Conservation (phyloP, 106 monocot species). For the Dendrobium catenatum region DNA sequence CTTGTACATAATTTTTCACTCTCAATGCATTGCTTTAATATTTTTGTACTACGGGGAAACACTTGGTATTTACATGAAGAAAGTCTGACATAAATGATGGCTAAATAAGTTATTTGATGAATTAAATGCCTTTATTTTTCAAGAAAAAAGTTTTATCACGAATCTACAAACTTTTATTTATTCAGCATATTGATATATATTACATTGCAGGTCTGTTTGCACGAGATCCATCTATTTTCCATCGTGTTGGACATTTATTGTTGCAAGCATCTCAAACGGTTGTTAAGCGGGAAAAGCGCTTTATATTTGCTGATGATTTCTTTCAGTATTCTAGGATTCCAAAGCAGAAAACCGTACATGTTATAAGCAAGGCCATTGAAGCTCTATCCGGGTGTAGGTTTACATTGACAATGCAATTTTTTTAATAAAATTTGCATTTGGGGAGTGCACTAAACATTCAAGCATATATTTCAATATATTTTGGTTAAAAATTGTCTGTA, state of each 20-base stretch:
- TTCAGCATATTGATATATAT: neutral
- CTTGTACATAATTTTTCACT: neutral
- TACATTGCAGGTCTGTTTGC: slow-evolving; percentile 66
- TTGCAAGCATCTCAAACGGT: slow-evolving; percentile 43
- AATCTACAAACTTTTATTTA: neutral
- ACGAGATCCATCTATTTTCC: slow-evolving; percentile 58
- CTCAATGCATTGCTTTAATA: neutral
- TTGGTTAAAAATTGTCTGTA: neutral
- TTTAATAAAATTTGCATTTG: neutral
- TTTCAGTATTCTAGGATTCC: slow-evolving; percentile 76
- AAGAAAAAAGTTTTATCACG: neutral
- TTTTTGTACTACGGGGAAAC: neutral
- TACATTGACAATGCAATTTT: neutral
- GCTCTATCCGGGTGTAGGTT: slow-evolving; percentile 80
- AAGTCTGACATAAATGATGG: neutral
- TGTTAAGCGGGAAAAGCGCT: slow-evolving; percentile 38
- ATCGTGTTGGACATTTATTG: slow-evolving; percentile 65
- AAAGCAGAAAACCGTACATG: slow-evolving; percentile 72
- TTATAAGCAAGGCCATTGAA: slow-evolving; percentile 70
- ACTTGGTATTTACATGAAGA: neutral
- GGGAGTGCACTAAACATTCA: neutral
- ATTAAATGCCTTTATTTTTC: neutral
- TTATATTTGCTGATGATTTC: slow-evolving; percentile 88
- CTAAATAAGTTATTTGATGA: neutral
- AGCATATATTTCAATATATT: neutral